These are phyloP conservation scores for Nicotiana sylvestris DNA, from an alignment of 257 asterid species.

Conservation along the genomic window DNA sequence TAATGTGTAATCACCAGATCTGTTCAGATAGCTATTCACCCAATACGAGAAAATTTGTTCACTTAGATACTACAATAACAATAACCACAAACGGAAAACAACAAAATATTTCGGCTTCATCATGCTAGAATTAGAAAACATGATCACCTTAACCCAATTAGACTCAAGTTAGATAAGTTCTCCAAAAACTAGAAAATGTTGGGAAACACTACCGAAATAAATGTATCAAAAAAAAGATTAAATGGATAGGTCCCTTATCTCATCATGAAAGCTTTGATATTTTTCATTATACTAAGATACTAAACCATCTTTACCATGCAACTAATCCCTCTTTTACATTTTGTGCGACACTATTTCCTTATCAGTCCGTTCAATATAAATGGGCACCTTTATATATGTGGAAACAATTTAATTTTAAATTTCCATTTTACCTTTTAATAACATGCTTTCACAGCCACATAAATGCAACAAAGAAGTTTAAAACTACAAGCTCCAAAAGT, in stretches of 20 bases:
- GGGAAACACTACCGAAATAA: background rate
- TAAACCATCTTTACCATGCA: conserved; percentile 1
- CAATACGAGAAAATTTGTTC: background rate
- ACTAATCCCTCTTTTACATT: background rate
- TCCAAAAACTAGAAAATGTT: background rate
- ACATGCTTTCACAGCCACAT: background rate
- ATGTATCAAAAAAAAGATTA: no score
- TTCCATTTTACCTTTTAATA: background rate
- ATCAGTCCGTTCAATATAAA: no score
- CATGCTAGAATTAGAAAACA: background rate
- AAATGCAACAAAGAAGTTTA: background rate
- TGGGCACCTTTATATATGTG: background rate
- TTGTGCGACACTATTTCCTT: background rate
- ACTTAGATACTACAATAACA: background rate
- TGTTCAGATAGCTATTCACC: background rate
- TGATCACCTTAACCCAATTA: background rate
- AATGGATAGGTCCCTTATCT: background rate
- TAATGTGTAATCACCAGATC: background rate
- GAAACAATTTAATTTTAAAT: background rate
- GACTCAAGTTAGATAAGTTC: background rate
- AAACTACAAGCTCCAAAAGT: background rate
- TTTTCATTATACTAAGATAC: background rate
- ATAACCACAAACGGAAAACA: background rate
- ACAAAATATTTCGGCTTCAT: background rate
- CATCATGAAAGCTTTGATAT: background rate